Evolutionary conservation across 2,329 filamentous ascomycete species (phyloP).

Genomic region (Aureobasidium sp.): DNA sequence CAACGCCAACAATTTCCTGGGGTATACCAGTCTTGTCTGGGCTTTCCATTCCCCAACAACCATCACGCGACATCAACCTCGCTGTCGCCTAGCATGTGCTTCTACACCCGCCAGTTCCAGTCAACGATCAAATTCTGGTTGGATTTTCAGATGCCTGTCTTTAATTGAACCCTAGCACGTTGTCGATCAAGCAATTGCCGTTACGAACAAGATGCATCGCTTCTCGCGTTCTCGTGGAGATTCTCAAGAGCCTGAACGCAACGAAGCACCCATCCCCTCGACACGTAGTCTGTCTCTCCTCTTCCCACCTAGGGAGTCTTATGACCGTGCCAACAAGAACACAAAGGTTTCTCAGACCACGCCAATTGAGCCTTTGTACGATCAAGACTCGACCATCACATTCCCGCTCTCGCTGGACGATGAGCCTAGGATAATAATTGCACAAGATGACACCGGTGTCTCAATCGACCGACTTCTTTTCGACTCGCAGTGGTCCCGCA

Average conservation of each 20-base stretch:
- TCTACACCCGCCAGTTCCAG: not conserved
- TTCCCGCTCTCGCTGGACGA: slow-evolving; percentile 36
- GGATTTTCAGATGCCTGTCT: not conserved
- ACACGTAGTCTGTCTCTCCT: slow-evolving; percentile 11
- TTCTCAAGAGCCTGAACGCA: slow-evolving; percentile 4
- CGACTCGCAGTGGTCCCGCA: slow-evolving; percentile 33
- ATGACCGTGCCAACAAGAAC: slow-evolving; percentile 6
- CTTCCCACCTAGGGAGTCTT: slow-evolving; percentile 4
- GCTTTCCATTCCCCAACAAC: slow-evolving; percentile 6
- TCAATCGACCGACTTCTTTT: slow-evolving; percentile 34
- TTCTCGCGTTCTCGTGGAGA: slow-evolving; percentile 7
- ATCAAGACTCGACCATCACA: slow-evolving; percentile 28
- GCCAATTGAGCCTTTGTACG: slow-evolving; percentile 6
- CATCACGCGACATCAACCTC: slow-evolving; percentile 12
- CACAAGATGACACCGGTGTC: slow-evolving; percentile 34
- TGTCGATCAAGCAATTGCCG: not conserved
- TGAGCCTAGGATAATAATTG: slow-evolving; percentile 38
- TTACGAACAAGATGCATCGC: slow-evolving; percentile 4
- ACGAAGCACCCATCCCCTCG: not conserved
- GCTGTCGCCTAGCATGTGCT: slow-evolving; percentile 9
- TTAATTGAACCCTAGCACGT: not conserved
- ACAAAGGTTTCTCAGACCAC: not conserved
- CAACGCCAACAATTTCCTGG: slow-evolving; percentile 2
- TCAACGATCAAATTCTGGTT: not conserved
- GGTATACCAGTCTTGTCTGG: slow-evolving; percentile 12